phyloP scores from a whole-genome alignment of 1,284 basidiomycete genomes.

The Naganishia sp. region DNA sequence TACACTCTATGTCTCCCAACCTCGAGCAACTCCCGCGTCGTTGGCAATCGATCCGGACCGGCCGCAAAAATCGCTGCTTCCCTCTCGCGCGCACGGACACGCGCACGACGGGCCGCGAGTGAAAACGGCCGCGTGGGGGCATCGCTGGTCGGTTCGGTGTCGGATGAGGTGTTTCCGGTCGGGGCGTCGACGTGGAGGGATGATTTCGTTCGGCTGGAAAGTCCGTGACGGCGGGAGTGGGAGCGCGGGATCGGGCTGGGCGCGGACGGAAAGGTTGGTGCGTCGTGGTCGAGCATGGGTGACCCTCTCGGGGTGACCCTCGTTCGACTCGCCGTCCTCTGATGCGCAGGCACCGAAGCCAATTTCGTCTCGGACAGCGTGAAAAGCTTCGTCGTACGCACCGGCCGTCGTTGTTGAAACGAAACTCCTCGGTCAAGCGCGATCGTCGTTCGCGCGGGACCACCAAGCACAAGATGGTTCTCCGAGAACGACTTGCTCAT shows the following conservation, averaged over 20 bases:
- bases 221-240: neutral
- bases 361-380: neutral
- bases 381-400: neutral
- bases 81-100: conserved; percentile 30
- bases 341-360: neutral
- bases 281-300: neutral
- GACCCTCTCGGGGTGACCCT: neutral
- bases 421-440: neutral
- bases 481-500: conserved; percentile 10
- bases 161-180: neutral
- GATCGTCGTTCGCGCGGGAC: neutral
- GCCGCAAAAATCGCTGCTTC: conserved; percentile 43
- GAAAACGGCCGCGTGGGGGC: neutral
- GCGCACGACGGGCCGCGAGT: neutral
- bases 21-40: conserved; percentile 56
- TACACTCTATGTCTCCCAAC: conserved; percentile 67
- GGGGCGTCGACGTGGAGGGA: neutral
- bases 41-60: conserved; percentile 36
- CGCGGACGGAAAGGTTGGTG: neutral
- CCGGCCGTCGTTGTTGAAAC: neutral
- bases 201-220: too few relatives aligned
- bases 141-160: neutral
- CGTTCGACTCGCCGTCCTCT: neutral
- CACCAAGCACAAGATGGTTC: neutral
- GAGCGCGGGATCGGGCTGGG: too few relatives aligned